Conservation (phyloP, 768 basidiomycete species). For the Calvatia gigantea region DNA sequence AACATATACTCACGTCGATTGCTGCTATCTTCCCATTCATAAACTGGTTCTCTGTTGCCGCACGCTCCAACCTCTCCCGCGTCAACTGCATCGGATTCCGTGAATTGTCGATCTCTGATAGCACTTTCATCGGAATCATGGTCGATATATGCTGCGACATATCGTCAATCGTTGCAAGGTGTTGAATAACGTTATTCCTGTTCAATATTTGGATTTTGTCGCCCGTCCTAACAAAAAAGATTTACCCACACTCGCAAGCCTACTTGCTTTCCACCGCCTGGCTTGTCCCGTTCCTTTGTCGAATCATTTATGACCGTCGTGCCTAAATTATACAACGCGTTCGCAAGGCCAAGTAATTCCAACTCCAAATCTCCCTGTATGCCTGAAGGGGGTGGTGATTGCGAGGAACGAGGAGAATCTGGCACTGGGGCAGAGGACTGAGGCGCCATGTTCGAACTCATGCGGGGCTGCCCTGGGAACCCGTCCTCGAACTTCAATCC, state of each 20-base stretch:
- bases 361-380: slow-evolving; percentile 72
- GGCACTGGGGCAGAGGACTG: slow-evolving; percentile 33
- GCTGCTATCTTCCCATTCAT: slow-evolving; percentile 88
- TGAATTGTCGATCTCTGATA: slow-evolving; percentile 75
- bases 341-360: slow-evolving; percentile 73
- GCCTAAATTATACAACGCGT: slow-evolving; percentile 75
- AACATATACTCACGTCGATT: slow-evolving; percentile 49
- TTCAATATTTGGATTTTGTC: slow-evolving; percentile 7
- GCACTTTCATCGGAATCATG: slow-evolving; percentile 72
- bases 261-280: slow-evolving; percentile 69
- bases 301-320: slow-evolving; percentile 83
- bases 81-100: slow-evolving; percentile 83
- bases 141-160: slow-evolving; percentile 59
- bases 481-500: not conserved
- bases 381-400: slow-evolving; percentile 69
- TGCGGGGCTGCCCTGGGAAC: not conserved
- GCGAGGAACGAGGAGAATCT: slow-evolving; percentile 70
- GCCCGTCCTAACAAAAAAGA: not conserved
- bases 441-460: slow-evolving; percentile 4
- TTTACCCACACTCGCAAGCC: slow-evolving; percentile 66
- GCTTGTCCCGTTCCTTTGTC: slow-evolving; percentile 74
- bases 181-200: slow-evolving; percentile 73
- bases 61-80: slow-evolving; percentile 73
- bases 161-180: slow-evolving; percentile 64
- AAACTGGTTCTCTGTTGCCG: slow-evolving; percentile 87